Conservation (phyloP, 1,284 basidiomycete species). For the Ustilago sp. region DNA sequence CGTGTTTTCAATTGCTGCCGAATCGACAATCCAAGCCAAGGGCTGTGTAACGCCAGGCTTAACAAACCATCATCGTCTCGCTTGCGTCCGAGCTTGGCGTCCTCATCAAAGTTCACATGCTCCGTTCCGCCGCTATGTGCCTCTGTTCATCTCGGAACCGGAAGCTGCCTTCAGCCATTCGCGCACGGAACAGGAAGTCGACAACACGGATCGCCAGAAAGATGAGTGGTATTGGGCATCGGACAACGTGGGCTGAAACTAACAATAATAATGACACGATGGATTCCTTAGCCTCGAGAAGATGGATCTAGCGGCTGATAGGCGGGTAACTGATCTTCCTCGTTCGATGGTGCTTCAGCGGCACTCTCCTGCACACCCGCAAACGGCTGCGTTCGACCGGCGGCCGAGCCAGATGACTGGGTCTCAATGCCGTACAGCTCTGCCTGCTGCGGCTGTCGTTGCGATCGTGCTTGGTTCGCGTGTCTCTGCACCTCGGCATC, state of each 20-base stretch:
- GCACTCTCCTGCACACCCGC: slow-evolving; percentile 38
- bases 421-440: slow-evolving; percentile 30
- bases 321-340: slow-evolving; percentile 40
- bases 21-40: background rate
- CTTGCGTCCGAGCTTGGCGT: no score
- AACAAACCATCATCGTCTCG: background rate
- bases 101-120: background rate
- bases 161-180: background rate
- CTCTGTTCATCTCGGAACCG: background rate
- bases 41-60: background rate
- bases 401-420: slow-evolving; percentile 16
- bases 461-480: slow-evolving; percentile 31
- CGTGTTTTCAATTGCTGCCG: background rate
- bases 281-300: slow-evolving; percentile 14
- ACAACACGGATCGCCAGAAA: background rate
- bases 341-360: slow-evolving; percentile 26
- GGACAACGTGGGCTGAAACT: background rate
- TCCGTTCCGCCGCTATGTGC: background rate
- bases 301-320: slow-evolving; percentile 38
- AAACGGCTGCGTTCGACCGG: slow-evolving; percentile 16
- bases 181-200: background rate
- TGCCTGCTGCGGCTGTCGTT: slow-evolving; percentile 39
- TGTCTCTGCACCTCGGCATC: slow-evolving; percentile 43
- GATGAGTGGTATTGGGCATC: slow-evolving; percentile 6
- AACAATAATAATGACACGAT: background rate